Conservation (phyloP, 2,329 filamentous ascomycete genomes). For the Alternaria metachromatica region DNA sequence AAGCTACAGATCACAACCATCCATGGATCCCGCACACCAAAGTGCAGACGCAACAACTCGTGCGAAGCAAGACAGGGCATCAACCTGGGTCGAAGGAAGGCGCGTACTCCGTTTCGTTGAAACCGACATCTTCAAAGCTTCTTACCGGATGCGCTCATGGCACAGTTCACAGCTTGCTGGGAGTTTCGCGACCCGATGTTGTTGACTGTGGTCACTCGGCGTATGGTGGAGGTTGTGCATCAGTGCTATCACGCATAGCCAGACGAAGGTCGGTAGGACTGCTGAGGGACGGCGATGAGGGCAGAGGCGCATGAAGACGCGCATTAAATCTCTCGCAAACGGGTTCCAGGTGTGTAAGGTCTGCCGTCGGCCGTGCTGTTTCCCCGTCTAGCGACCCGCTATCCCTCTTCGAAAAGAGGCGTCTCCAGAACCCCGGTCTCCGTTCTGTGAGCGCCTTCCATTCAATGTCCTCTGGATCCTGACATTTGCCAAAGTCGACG, state of each 20-base stretch:
- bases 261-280: background rate
- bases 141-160: background rate
- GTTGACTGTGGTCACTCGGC: background rate
- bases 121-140: background rate
- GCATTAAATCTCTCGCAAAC: background rate
- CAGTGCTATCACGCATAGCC: background rate
- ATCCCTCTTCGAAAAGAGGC: background rate
- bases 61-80: background rate
- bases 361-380: background rate
- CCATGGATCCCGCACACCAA: background rate
- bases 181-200: background rate
- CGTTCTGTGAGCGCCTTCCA: background rate
- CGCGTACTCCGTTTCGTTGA: background rate
- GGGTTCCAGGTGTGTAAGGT: background rate
- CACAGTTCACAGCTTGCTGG: background rate
- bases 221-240: background rate
- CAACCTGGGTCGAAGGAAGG: background rate
- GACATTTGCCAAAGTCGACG: background rate
- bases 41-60: background rate
- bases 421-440: background rate
- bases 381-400: background rate
- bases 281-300: background rate
- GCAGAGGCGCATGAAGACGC: background rate
- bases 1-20: background rate
- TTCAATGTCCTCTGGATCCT: background rate